A percentile compares a stretch with the other conserved stretches of the same genome.
phyloP scores from a whole-genome alignment of 192 early-diverging fungal genomes.

The Helicostylum pulchrum region DNA sequence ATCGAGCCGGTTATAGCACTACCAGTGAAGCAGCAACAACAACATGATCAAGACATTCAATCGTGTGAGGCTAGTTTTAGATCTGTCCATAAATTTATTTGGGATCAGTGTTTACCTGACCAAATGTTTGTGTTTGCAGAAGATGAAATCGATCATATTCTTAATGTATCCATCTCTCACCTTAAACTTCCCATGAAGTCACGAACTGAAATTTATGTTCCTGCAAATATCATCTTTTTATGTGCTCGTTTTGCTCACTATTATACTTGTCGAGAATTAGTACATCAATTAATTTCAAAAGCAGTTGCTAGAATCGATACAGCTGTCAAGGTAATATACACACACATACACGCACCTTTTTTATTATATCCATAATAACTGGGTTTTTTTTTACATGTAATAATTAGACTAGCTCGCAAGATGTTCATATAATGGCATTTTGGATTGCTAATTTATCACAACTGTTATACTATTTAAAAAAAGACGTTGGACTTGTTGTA shows the following conservation, averaged over 20 bases:
- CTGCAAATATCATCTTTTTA: slow-evolving; percentile 87
- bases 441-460: slow-evolving; percentile 87
- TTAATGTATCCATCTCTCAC: slow-evolving; percentile 66
- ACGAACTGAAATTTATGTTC: slow-evolving; percentile 60
- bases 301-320: slow-evolving; percentile 56
- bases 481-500: slow-evolving; percentile 71
- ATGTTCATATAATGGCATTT: slow-evolving; percentile 64
- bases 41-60: neutral
- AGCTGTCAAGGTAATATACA: slow-evolving; percentile 48
- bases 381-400: neutral
- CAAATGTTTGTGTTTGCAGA: slow-evolving; percentile 96
- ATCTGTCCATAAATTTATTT: slow-evolving; percentile 57
- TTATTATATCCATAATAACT: slow-evolving; percentile 2
- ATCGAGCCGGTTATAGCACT: neutral
- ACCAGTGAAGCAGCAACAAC: neutral
- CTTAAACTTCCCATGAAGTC: slow-evolving; percentile 59
- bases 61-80: slow-evolving; percentile 18
- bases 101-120: slow-evolving; percentile 77
- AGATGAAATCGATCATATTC: slow-evolving; percentile 66
- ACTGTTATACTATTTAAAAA: slow-evolving; percentile 83
- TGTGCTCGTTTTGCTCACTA: slow-evolving; percentile 88
- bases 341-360: neutral
- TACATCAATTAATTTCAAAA: slow-evolving; percentile 64
- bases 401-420: slow-evolving; percentile 42
- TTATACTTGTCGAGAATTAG: slow-evolving; percentile 65